These are phyloP conservation scores for Colletotrichum sp. DNA, from an alignment of 2,329 filamentous ascomycete species.

Conservation along the genomic window DNA sequence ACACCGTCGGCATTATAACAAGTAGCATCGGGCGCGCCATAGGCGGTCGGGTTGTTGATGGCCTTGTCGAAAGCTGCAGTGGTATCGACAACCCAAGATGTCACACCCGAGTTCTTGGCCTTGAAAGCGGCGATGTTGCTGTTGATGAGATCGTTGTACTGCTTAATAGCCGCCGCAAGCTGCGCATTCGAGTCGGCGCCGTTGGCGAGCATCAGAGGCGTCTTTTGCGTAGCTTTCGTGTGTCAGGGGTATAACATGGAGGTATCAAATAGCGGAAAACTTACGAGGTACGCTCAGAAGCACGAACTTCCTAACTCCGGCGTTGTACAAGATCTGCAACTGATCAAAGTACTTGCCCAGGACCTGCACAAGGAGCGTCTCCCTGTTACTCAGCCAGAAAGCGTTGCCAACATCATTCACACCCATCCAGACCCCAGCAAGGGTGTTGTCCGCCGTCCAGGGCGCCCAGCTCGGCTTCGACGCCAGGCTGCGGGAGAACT, in stretches of 20 bases:
- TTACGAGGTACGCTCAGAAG: slow-evolving; percentile 51
- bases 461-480: slow-evolving; percentile 35
- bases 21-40: slow-evolving; percentile 45
- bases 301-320: slow-evolving; percentile 52
- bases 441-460: slow-evolving; percentile 46
- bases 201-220: slow-evolving; percentile 36
- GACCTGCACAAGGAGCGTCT: slow-evolving; percentile 36
- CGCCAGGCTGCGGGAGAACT: slow-evolving; percentile 38
- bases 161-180: slow-evolving; percentile 37
- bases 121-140: slow-evolving; percentile 35
- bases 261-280: neutral
- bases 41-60: slow-evolving; percentile 43
- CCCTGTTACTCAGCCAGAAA: slow-evolving; percentile 38
- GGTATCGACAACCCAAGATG: slow-evolving; percentile 44
- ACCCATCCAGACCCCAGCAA: slow-evolving; percentile 59
- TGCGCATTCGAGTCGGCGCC: slow-evolving; percentile 26
- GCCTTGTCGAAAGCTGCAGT: slow-evolving; percentile 44
- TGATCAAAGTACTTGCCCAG: slow-evolving; percentile 48
- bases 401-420: slow-evolving; percentile 61
- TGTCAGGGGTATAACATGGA: neutral
- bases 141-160: slow-evolving; percentile 41
- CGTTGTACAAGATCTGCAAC: slow-evolving; percentile 45
- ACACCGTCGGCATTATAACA: slow-evolving; percentile 46
- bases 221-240: slow-evolving; percentile 41
- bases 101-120: slow-evolving; percentile 35